Evolutionary conservation across 805 yeast species (phyloP).

Genomic region (Wickerhamomyces bisporus): DNA sequence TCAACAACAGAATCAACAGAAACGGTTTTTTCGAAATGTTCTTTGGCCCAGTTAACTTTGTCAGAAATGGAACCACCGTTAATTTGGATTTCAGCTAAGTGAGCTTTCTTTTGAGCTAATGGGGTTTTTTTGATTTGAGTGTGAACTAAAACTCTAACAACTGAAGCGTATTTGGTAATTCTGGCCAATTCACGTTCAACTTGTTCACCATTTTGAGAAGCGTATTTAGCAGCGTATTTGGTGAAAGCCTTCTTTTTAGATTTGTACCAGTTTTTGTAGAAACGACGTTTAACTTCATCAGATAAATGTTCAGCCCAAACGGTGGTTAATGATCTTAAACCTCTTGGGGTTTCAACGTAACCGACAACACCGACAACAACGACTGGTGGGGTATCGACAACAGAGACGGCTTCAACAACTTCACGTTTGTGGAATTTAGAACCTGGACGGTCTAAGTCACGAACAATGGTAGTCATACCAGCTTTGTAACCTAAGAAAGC

Average conservation of each 20-base stretch:
- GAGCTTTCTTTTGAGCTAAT: constrained; percentile 98
- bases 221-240: constrained; percentile 98
- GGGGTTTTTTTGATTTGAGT: constrained; percentile 99
- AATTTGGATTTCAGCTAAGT: constrained; percentile 98
- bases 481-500: constrained; percentile 99
- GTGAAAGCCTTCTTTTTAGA: constrained; percentile 99
- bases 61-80: constrained; percentile 99
- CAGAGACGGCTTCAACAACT: constrained; percentile 98
- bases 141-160: constrained; percentile 98
- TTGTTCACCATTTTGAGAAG: constrained; percentile 80
- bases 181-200: constrained; percentile 96
- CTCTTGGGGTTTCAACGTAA: constrained; percentile 99
- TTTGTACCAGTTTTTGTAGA: constrained; percentile 99
- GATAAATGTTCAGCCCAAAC: constrained; percentile 99
- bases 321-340: constrained; percentile 98
- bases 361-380: constrained; percentile 99
- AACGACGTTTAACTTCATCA: constrained; percentile 99
- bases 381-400: constrained; percentile 98
- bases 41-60: constrained; percentile 98
- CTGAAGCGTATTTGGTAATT: constrained; percentile 96
- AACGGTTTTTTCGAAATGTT: constrained; percentile 98
- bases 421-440: constrained; percentile 99
- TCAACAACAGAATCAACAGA: constrained; percentile 94
- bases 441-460: constrained; percentile 99
- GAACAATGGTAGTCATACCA: constrained; percentile 99